Evolutionary conservation across 768 basidiomycete genomes (phyloP).

Genomic region (Phanerodontia chrysosporium): DNA sequence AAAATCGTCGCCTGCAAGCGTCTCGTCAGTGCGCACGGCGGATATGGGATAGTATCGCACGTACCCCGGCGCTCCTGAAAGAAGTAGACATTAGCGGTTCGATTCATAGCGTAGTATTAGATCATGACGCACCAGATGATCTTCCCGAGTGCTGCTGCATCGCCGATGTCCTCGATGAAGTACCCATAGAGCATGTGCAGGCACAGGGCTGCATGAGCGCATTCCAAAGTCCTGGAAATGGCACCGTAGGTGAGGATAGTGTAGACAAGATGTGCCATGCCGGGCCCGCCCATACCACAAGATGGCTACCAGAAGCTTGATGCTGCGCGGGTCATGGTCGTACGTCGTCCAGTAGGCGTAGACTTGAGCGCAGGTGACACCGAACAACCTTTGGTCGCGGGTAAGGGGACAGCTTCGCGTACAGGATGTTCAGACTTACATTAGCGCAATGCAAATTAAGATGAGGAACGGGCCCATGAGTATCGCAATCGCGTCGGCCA

Average conservation of each 20-base stretch:
- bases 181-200: conserved; percentile 4
- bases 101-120: neutral
- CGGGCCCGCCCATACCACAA: neutral
- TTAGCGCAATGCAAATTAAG: neutral
- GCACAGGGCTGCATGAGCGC: neutral
- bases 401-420: neutral
- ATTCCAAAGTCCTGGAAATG: conserved; percentile 1
- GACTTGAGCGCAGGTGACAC: neutral
- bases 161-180: conserved; percentile 3
- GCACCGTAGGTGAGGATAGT: neutral
- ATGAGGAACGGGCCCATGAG: neutral
- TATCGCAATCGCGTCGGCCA: no score
- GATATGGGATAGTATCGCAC: neutral
- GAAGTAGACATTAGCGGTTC: neutral
- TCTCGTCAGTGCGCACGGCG: neutral
- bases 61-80: conserved; percentile 2
- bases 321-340: neutral
- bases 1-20: neutral
- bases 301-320: neutral
- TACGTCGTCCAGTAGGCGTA: neutral
- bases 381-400: neutral
- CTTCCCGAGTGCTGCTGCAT: neutral
- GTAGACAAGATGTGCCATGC: neutral
- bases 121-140: conserved; percentile 4
- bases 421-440: neutral